Conservation (phyloP, 371 early-diverging fungal genomes). For the Mycotypha africana region DNA sequence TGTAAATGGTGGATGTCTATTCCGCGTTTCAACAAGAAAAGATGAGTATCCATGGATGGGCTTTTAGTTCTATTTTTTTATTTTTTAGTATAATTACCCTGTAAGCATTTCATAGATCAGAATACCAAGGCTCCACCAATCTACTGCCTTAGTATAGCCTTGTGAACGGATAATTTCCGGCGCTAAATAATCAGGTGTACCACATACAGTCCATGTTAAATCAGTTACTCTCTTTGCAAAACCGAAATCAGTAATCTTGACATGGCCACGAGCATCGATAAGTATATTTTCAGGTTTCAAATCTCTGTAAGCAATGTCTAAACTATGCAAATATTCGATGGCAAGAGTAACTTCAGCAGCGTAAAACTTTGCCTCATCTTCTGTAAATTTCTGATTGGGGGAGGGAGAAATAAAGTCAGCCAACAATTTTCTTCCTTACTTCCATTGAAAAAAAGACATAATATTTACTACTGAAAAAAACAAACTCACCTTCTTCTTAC, state of each 20-base stretch:
- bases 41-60: no score
- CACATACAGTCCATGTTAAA: constrained; percentile 82
- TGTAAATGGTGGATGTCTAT: constrained; percentile 83
- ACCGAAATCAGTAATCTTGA: constrained; percentile 98
- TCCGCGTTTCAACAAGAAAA: no score
- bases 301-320: constrained; percentile 91
- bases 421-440: no score
- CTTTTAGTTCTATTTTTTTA: no score
- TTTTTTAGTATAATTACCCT: constrained; percentile 59
- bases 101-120: constrained; percentile 89
- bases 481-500: constrained; percentile 64
- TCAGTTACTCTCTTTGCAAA: constrained; percentile 86
- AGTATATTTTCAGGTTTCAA: constrained; percentile 93
- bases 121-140: constrained; percentile 91
- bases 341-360: constrained; percentile 72
- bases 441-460: no score
- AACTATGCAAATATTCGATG: constrained; percentile 85
- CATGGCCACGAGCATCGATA: constrained; percentile 85
- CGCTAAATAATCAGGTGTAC: constrained; percentile 96
- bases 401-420: no score
- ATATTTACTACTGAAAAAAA: no score
- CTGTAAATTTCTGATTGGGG: constrained; percentile 78
- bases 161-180: constrained; percentile 90
- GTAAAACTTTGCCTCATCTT: constrained; percentile 80
- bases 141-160: constrained; percentile 87